Conservation (phyloP, 169 alveolate genomes). For the Plasmodium yoelii region DNA sequence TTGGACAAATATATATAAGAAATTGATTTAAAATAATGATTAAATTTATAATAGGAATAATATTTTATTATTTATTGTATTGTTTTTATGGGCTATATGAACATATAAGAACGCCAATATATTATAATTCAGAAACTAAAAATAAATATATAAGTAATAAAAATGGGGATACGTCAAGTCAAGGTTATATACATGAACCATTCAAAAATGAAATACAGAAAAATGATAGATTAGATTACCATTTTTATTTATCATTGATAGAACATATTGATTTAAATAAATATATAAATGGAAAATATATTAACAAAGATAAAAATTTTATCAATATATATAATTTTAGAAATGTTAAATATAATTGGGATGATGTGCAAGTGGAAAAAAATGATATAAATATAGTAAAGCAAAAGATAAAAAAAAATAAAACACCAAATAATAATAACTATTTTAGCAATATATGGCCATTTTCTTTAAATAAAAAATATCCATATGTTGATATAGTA, state of each 20-base stretch:
- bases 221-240: slow-evolving; percentile 55
- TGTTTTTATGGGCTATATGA: slow-evolving; percentile 33
- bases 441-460: neutral
- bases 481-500: slow-evolving; percentile 19
- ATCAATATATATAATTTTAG: slow-evolving; percentile 28
- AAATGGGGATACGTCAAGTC: neutral
- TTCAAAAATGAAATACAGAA: slow-evolving; percentile 29
- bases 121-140: neutral
- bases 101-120: slow-evolving; percentile 43
- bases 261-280: slow-evolving; percentile 50
- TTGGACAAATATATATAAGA: neutral
- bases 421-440: no score
- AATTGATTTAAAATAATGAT: slow-evolving; percentile 25
- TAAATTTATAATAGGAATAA: slow-evolving; percentile 55
- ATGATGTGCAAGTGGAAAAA: neutral
- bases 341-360: slow-evolving; percentile 30
- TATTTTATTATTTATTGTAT: slow-evolving; percentile 42
- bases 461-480: neutral
- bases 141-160: neutral
- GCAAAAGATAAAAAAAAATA: no score
- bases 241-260: slow-evolving; percentile 59
- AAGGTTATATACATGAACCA: slow-evolving; percentile 13
- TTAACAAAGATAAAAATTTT: slow-evolving; percentile 25
- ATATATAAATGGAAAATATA: slow-evolving; percentile 27
- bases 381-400: neutral